phyloP scores from a whole-genome alignment of 2,329 filamentous ascomycete genomes.

The Ophiostoma australiae region DNA sequence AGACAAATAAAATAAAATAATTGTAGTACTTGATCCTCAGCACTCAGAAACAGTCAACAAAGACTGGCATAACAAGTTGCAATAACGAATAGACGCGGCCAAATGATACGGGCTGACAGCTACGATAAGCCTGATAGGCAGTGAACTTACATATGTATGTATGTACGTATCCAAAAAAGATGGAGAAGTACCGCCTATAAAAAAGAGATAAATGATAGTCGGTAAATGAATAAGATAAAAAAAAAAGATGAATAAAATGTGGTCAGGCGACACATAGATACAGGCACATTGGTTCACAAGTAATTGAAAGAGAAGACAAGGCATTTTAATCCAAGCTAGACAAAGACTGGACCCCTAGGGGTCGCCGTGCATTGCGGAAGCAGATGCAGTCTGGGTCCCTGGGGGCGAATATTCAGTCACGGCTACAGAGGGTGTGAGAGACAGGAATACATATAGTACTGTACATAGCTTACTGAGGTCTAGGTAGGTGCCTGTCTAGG shows the following conservation, averaged over 20 bases:
- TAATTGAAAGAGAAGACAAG: neutral
- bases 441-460: neutral
- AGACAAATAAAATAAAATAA: neutral
- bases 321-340: neutral
- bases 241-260: neutral
- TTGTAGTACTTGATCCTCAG: neutral
- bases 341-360: conserved; percentile 10
- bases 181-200: neutral
- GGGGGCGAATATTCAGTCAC: neutral
- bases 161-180: neutral
- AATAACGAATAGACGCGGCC: neutral
- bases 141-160: neutral
- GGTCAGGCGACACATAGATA: neutral
- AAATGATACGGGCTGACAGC: conserved; percentile 1
- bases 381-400: neutral
- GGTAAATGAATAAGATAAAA: neutral
- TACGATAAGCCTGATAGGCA: conserved; percentile 8
- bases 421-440: neutral
- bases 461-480: too few relatives aligned
- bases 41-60: neutral
- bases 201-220: neutral
- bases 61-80: neutral
- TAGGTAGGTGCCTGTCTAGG: neutral
- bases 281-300: neutral
- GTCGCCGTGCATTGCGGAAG: conserved; percentile 4